Base-by-base conservation (phyloP, 352 stramenopile species). In the Pythium brassicae region DNA sequence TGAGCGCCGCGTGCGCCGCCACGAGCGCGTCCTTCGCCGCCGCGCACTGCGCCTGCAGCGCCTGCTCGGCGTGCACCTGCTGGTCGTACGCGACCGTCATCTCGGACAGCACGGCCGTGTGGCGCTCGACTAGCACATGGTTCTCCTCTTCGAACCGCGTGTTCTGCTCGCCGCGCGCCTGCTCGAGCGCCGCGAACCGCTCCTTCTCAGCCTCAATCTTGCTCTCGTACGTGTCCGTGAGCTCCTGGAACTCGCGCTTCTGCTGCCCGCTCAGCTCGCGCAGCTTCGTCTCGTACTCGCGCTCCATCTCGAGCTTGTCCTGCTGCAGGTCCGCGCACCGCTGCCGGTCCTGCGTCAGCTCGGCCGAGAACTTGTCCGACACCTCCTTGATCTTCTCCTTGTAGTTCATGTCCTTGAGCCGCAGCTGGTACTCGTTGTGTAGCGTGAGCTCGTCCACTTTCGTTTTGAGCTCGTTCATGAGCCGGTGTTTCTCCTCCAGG, bases 371-470 rank as follows among this genome's bases (percentile, higher is more conserved):
- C 63, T 97, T 97, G 63, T 98, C 87, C 1, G 86, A 96, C 3
- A 96, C 78, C 58, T 98, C 94, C 64, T 98, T 98, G 49, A 98
- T 96, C 57, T 98, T 97, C 60, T 98, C 94, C 50, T 87, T 90
- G 72, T 97, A 97, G 65, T 97, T 97, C 74, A 98, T 97, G 60
- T 98, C 92, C 54, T 98, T 97, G 29, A 98, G 65, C 3, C 94
- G 80, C 34, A 98, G 66, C 50, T 98, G 90, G 56, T 98, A 98
- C 47, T 98, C 94, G 61, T 98, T 98, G 59, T 98, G 89, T 10
- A 97, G 69, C 15, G 80, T 94, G 22, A 98, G 71, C 48, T 98
- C 93, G 22, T 98, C 92, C 4, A 98, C 89, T 69, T 98, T 98
- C 25, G 78, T 95, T 57, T 96, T 96, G 37, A 98, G 78, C 43